Conservation (phyloP, 208 protist genomes). For the Crithidia acanthocephali region DNA sequence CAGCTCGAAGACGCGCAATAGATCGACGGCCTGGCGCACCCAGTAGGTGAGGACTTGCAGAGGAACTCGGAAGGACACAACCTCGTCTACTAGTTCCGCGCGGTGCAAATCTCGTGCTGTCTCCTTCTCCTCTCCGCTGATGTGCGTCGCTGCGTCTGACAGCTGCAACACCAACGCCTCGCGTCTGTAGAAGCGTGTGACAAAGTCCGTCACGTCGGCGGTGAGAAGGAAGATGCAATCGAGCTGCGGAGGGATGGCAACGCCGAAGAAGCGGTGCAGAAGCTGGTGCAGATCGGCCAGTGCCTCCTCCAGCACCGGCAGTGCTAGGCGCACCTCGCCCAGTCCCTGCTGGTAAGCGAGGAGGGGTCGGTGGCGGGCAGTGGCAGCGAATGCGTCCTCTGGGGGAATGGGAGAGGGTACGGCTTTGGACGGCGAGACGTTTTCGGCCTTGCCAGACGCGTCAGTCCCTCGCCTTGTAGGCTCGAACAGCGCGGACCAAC, state of each 20-base stretch:
- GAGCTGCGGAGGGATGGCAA: conserved; percentile 37
- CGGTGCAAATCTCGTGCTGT: not conserved
- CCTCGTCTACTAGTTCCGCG: conserved; percentile 17
- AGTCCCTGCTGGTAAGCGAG: conserved; percentile 10
- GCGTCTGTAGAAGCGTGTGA: conserved; percentile 27
- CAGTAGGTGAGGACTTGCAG: conserved; percentile 42
- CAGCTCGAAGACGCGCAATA: conserved; percentile 35
- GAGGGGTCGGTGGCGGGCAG: not conserved
- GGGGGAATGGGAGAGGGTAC: no score
- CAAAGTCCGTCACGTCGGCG: conserved; percentile 37
- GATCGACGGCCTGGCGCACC: conserved; percentile 29
- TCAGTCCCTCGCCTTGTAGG: not conserved
- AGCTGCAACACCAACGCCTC: not conserved
- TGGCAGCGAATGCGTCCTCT: not conserved
- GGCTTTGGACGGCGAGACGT: not conserved
- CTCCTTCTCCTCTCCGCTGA: not conserved
- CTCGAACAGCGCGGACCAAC: conserved; percentile 31
- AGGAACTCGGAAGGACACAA: conserved; percentile 42
- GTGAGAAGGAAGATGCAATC: conserved; percentile 41
- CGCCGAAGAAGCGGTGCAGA: conserved; percentile 38
- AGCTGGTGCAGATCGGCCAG: conserved; percentile 14
- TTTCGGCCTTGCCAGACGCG: not conserved
- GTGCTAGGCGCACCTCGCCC: conserved; percentile 23
- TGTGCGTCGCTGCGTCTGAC: not conserved
- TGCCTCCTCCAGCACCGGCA: conserved; percentile 33